Base-by-base conservation (phyloP, 208 protist species). In the Acanthamoeba royreba region DNA sequence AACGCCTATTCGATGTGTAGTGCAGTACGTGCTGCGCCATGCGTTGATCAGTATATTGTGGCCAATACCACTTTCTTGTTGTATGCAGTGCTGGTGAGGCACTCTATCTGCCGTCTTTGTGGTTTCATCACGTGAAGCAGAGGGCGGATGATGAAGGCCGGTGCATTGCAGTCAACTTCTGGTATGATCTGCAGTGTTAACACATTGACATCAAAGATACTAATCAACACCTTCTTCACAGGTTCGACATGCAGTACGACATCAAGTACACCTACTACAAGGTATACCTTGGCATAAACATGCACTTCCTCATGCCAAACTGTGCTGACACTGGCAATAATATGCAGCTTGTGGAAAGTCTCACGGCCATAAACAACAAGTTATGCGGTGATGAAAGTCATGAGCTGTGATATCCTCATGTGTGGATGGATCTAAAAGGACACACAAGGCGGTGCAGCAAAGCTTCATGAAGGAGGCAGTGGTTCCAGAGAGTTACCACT, bases 71-170 rank as follows among this genome's bases (percentile, higher is more conserved):
- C 9, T 25, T 25, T 58, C 33, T 96, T 43, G 28, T 45, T 55
- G 95, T 96, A 11, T 0, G 94, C 72, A 83, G 72, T 1, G 92
- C 45, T 7, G 95, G 95, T 31, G 95, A 96, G n/a, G 49, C 95
- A 19, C 92, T 96, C 0, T 96, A 96, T 33, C 42, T 96, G 72
- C 95, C 95, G 7, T 96, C 95, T 28, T 42, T 96, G 0, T 96
- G 95, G 58, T 96, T 93, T 28, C 95, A 96, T 28, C 53, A 94
- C 31, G 95, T 96, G 0, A 81, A 88, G 28, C 95, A 96, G 77
- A 17, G 52, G 9, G 61, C 89, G 28, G 94, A 95, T 38, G 42
- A 11, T 25, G 45, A 96, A 40, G 46, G 87, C 0, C 47, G 61
- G 22, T 94, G 86, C 3, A 96, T 96, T 61, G 95, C 95, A 8